phyloP scores from a whole-genome alignment of 306 rosid species.

The Pyrus communis region DNA sequence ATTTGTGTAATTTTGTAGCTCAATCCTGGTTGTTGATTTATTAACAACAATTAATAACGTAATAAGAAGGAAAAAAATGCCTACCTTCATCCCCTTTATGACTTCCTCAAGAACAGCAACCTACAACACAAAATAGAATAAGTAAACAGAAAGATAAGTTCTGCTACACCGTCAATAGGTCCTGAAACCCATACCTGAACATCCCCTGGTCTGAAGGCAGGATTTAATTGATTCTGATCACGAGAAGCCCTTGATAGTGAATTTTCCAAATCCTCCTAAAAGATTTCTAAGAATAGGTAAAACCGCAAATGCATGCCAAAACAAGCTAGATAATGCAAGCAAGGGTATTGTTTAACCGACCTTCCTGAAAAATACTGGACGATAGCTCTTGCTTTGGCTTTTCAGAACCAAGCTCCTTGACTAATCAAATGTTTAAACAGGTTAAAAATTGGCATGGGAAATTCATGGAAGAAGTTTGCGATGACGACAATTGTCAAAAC shows the following conservation, averaged over 20 bases:
- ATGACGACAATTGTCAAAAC: neutral
- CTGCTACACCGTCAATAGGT: constrained; percentile 3
- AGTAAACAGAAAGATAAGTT: constrained; percentile 5
- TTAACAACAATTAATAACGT: neutral
- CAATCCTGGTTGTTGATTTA: neutral
- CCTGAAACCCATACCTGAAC: constrained; percentile 53
- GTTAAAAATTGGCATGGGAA: constrained; percentile 13
- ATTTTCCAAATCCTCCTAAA: constrained; percentile 80
- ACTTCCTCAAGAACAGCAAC: constrained; percentile 83
- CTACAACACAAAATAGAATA: constrained; percentile 32
- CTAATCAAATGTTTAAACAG: constrained; percentile 32
- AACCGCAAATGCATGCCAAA: neutral
- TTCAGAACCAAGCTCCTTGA: constrained; percentile 71
- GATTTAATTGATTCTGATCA: constrained; percentile 62
- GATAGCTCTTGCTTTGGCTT: constrained; percentile 76
- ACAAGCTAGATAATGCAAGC: constrained; percentile 5
- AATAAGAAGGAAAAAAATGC: neutral
- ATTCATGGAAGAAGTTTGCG: neutral
- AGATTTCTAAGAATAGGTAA: constrained; percentile 18
- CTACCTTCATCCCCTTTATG: constrained; percentile 88
- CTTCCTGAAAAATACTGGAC: constrained; percentile 91
- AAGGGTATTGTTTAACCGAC: constrained; percentile 29
- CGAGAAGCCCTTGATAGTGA: constrained; percentile 58
- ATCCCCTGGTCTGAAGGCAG: constrained; percentile 55
- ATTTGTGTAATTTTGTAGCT: neutral